Conservation (phyloP, 164 flowering plant species). For the Stephania japonica region DNA sequence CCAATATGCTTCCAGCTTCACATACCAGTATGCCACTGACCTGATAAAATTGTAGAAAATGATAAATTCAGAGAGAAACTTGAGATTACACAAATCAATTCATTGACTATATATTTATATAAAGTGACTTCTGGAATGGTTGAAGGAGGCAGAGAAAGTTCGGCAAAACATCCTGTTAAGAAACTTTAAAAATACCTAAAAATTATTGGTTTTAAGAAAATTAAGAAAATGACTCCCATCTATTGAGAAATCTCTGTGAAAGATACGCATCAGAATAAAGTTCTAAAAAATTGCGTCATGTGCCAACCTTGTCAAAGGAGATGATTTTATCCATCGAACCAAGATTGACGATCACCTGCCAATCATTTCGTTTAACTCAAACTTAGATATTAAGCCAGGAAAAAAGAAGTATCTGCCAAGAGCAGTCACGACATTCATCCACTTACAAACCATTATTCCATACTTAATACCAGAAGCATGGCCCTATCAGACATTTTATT, state of each 20-base stretch:
- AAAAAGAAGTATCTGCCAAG: not conserved
- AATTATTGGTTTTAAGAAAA: not conserved
- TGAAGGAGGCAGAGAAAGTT: not conserved
- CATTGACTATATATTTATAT: not conserved
- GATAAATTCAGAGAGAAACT: constrained; percentile 6
- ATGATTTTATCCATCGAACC: constrained; percentile 69
- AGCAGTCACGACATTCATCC: not conserved
- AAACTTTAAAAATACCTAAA: not conserved
- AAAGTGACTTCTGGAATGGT: not conserved
- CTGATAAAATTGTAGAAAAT: constrained; percentile 29
- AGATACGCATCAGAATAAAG: not conserved
- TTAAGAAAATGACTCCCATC: not conserved
- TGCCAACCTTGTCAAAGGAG: constrained; percentile 74
- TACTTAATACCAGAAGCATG: not conserved
- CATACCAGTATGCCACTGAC: constrained; percentile 92
- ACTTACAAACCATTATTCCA: not conserved
- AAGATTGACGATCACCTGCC: constrained; percentile 77
- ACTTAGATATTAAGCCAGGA: not conserved
- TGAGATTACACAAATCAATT: not conserved
- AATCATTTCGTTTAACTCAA: constrained; percentile 2
- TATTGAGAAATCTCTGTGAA: not conserved
- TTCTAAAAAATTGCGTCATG: not conserved
- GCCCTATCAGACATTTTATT: not conserved
- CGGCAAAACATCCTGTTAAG: not conserved
- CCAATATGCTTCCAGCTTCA: constrained; percentile 98